Conservation (phyloP, 805 yeast genomes). For the Saccharomycodes ludwigii region DNA sequence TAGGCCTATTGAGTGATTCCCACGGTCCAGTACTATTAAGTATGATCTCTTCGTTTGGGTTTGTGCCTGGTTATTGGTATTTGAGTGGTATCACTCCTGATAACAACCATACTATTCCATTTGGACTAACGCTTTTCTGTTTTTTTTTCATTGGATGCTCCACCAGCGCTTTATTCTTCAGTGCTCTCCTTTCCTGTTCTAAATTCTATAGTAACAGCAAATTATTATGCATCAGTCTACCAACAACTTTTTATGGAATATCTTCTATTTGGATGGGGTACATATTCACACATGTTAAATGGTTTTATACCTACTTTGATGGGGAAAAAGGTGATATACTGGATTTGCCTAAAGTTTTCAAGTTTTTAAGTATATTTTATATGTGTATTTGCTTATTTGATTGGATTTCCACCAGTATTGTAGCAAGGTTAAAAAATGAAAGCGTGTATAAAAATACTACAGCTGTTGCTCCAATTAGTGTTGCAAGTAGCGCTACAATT, state of each 20-base stretch:
- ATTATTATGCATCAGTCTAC: conserved; percentile 75
- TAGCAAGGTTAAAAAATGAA: conserved; percentile 31
- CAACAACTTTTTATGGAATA: conserved; percentile 79
- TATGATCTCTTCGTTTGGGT: conserved; percentile 43
- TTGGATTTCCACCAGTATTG: conserved; percentile 53
- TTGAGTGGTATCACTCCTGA: conserved; percentile 26
- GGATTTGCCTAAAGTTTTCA: conserved; percentile 40
- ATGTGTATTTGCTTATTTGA: conserved; percentile 43
- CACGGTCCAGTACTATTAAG: conserved; percentile 72
- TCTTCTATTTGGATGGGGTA: conserved; percentile 61
- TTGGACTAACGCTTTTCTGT: conserved; percentile 30
- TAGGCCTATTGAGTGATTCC: conserved; percentile 76
- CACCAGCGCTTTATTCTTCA: conserved; percentile 60
- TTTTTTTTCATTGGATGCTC: conserved; percentile 57
- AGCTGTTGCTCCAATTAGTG: not conserved
- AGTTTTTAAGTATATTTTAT: conserved; percentile 40
- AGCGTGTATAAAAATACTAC: not conserved
- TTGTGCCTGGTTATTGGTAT: conserved; percentile 53
- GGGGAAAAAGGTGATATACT: conserved; percentile 21
- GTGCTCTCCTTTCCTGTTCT: conserved; percentile 70
- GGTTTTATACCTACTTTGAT: conserved; percentile 23
- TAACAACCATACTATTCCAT: conserved; percentile 22
- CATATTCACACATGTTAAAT: conserved; percentile 36
- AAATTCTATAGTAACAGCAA: conserved; percentile 67
- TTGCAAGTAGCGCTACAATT: no score